These are phyloP conservation scores for Polytrichum commune DNA, from an alignment of 225 moss, liverwort and hornwort genomes.

Conservation along the genomic window DNA sequence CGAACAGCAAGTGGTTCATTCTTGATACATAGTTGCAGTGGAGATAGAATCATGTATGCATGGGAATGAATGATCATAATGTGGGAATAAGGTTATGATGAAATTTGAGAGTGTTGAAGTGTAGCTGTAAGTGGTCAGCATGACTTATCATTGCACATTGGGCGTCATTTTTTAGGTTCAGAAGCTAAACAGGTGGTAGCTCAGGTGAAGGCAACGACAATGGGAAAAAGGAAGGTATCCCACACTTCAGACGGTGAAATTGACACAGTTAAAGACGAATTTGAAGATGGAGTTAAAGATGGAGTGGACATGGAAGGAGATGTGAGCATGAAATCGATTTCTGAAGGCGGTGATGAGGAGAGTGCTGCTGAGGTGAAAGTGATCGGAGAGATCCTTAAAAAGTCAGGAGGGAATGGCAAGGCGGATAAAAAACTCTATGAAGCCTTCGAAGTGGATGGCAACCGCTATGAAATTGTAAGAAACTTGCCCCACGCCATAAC, in stretches of 20 bases:
- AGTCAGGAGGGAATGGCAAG: constrained; percentile 14
- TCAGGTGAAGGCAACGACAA: not conserved
- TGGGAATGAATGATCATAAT: not conserved
- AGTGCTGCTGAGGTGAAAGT: constrained; percentile 11
- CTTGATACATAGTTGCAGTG: too few species aligned
- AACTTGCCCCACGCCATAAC: not conserved
- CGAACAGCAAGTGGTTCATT: too few species aligned
- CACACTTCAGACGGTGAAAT: not conserved
- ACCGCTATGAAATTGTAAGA: constrained; percentile 13
- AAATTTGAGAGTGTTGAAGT: not conserved
- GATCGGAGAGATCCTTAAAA: constrained; percentile 7
- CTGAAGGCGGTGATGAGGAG: constrained; percentile 15
- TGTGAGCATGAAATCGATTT: not conserved
- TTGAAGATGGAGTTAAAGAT: too few species aligned
- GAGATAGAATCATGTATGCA: too few species aligned
- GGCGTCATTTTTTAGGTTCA: too few species aligned
- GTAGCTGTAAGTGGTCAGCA: not conserved
- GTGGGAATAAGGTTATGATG: not conserved
- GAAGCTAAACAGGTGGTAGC: too few species aligned
- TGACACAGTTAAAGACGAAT: not conserved
- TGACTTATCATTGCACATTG: too few species aligned
- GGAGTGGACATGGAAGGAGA: constrained; percentile 4
- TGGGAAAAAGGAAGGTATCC: constrained; percentile 8
- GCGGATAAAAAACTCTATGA: constrained; percentile 4
- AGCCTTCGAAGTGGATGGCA: constrained; percentile 16